These are phyloP conservation scores for Pelargonium myrrhifolium DNA, from an alignment of 441 rosid species.

Conservation along the genomic window DNA sequence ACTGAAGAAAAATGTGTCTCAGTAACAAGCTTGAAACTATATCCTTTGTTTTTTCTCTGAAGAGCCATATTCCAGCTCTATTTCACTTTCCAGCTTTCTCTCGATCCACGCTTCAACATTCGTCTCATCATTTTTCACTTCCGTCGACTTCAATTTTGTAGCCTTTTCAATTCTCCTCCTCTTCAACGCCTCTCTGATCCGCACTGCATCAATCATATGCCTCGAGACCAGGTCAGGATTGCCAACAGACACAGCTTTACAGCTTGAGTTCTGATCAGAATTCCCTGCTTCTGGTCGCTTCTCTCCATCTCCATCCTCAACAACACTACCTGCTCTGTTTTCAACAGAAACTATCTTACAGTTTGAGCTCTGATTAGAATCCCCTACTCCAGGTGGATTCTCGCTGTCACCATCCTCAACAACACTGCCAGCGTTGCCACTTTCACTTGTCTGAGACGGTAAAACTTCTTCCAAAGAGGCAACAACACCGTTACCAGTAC, in stretches of 20 bases:
- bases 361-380: slow-evolving; percentile 8
- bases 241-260: slow-evolving; percentile 9
- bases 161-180: slow-evolving; percentile 22
- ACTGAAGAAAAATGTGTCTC: slow-evolving; percentile 1
- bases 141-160: slow-evolving; percentile 9
- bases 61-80: slow-evolving; percentile 22
- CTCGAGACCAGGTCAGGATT: neutral
- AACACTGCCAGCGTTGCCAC: slow-evolving; percentile 14
- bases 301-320: neutral
- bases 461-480: neutral
- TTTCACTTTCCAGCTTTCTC: slow-evolving; percentile 31
- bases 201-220: slow-evolving; percentile 18
- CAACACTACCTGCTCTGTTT: neutral
- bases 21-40: neutral
- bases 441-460: neutral
- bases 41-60: slow-evolving; percentile 16
- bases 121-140: slow-evolving; percentile 17
- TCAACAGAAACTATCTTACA: neutral
- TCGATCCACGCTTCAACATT: slow-evolving; percentile 30
- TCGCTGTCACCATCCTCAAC: slow-evolving; percentile 21
- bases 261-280: slow-evolving; percentile 10
- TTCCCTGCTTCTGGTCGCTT: slow-evolving; percentile 9
- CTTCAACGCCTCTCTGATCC: slow-evolving; percentile 29
- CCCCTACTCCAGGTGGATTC: neutral
- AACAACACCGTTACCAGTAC: too few species aligned